These are phyloP conservation scores for Didymosphaeria variabile DNA, from an alignment of 2,329 filamentous ascomycete species.

Conservation along the genomic window DNA sequence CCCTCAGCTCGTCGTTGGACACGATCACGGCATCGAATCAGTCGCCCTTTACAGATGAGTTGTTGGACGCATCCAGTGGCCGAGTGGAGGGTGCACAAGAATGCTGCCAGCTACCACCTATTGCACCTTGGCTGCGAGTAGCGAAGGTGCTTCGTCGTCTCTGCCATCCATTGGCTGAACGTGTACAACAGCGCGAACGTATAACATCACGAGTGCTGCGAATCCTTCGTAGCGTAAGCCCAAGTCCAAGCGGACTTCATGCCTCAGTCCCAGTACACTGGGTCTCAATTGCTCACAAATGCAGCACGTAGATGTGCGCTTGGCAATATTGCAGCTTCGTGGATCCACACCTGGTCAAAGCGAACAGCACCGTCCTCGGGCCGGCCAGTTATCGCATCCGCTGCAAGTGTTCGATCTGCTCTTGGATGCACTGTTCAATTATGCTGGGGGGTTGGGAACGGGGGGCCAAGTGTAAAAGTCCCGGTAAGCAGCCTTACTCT, in stretches of 20 bases:
- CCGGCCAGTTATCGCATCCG: slow-evolving; percentile 52
- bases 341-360: slow-evolving; percentile 47
- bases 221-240: slow-evolving; percentile 30
- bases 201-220: slow-evolving; percentile 34
- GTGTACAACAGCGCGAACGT: too few relatives aligned
- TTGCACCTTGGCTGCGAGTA: background rate
- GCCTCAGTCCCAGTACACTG: slow-evolving; percentile 28
- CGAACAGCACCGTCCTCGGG: slow-evolving; percentile 47
- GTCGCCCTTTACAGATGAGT: slow-evolving; percentile 26
- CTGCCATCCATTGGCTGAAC: too few relatives aligned
- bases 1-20: slow-evolving; percentile 39
- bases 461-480: slow-evolving; percentile 32
- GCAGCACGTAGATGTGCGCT: slow-evolving; percentile 32
- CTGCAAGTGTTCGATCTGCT: slow-evolving; percentile 48
- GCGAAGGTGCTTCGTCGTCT: background rate
- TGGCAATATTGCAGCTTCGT: slow-evolving; percentile 43
- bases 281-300: slow-evolving; percentile 27
- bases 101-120: background rate
- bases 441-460: slow-evolving; percentile 33
- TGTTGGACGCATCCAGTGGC: background rate
- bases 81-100: background rate
- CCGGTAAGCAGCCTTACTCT: slow-evolving; percentile 30
- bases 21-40: slow-evolving; percentile 44
- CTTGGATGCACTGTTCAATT: slow-evolving; percentile 31
- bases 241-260: slow-evolving; percentile 31